These are phyloP conservation scores for Flueggea neowawraea DNA, from an alignment of 441 rosid genomes.

Conservation along the genomic window DNA sequence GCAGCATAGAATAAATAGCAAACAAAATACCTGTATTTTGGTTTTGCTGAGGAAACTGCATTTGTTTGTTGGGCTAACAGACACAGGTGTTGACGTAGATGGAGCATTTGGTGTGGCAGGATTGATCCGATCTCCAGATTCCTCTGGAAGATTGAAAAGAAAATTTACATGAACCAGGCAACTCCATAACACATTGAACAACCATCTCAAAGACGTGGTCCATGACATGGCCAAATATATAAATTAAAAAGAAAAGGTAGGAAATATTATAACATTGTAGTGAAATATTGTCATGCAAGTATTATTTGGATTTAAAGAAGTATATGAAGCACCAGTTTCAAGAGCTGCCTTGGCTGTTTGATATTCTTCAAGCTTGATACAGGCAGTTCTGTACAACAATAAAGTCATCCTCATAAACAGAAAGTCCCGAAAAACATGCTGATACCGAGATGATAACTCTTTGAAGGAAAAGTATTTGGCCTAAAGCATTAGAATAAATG, in stretches of 20 bases:
- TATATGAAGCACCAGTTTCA: constrained; percentile 56
- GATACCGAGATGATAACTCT: background rate
- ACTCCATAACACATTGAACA: background rate
- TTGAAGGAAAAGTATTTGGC: too few species aligned
- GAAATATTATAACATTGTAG: background rate
- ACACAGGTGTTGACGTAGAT: background rate
- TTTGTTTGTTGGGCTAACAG: constrained; percentile 4
- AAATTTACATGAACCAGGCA: background rate
- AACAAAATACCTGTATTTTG: constrained; percentile 17
- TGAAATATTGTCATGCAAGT: background rate
- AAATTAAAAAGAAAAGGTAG: background rate
- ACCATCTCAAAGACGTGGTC: background rate
- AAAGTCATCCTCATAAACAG: background rate
- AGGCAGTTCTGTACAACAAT: constrained; percentile 45
- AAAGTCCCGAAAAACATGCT: background rate
- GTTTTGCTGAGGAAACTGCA: constrained; percentile 8
- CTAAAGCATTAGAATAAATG: too few species aligned
- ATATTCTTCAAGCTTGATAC: constrained; percentile 81
- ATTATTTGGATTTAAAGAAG: too few species aligned
- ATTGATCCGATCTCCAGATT: constrained; percentile 4
- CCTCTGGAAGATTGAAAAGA: background rate
- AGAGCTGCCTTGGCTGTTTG: constrained; percentile 72
- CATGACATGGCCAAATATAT: background rate
- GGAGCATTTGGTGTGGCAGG: constrained; percentile 1
- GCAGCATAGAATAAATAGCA: background rate